A percentile compares a stretch with the other conserved stretches of the same genome.
These are phyloP conservation scores for Ceriops tagal DNA, from an alignment of 345 rosid species.

Conservation along the genomic window DNA sequence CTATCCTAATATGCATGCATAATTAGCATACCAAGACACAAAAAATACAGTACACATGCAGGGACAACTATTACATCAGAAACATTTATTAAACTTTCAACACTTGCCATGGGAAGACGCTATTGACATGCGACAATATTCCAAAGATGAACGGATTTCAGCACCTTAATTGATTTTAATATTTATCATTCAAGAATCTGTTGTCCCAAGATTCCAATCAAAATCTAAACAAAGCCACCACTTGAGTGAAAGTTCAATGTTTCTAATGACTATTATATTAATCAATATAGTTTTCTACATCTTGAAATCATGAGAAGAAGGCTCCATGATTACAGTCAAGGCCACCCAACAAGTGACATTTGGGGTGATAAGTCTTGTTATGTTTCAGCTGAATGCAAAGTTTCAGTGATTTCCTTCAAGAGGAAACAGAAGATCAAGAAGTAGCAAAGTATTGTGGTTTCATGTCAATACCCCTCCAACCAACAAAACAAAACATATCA, in stretches of 20 bases:
- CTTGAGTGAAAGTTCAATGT: background rate
- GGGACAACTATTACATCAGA: background rate
- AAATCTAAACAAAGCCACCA: background rate
- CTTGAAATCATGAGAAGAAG: background rate
- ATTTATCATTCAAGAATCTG: background rate
- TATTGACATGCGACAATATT: background rate
- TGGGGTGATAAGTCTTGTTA: background rate
- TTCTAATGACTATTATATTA: background rate
- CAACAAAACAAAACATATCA: too few species aligned
- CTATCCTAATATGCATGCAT: background rate
- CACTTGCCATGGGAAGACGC: background rate
- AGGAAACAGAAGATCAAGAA: background rate
- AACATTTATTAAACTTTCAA: background rate
- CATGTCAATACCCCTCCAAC: too few species aligned
- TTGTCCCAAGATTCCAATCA: background rate
- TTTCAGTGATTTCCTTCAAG: background rate
- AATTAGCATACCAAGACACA: slow-evolving; percentile 1
- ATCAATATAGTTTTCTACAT: background rate
- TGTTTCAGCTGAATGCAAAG: background rate
- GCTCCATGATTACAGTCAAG: background rate
- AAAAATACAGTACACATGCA: background rate
- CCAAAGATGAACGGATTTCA: background rate
- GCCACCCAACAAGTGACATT: background rate
- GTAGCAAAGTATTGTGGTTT: background rate
- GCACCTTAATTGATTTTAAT: too few species aligned